Base-by-base conservation (phyloP, 163 green algal species). In the Scenedesmus sp. region DNA sequence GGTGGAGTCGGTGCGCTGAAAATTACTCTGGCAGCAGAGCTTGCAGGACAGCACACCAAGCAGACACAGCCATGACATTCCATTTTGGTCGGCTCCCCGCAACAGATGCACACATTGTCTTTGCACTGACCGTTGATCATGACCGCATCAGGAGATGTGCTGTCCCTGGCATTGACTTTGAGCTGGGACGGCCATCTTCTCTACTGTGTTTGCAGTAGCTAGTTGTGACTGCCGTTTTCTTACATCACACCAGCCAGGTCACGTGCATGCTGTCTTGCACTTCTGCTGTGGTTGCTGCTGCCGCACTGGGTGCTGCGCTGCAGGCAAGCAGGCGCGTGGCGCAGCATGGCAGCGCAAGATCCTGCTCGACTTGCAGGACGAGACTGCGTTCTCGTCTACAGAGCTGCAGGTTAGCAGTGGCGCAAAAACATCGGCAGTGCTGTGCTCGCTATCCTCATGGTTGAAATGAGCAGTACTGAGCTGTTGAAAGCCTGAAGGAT, bases 291-390 rank as follows among this genome's bases (percentile, higher is more conserved):
- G 3, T 35, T 15, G 35, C 80, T 68, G 80, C 80, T 85, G 80
- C 18, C 61, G n/a, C 80, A 18, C 12, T 7, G 10, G 80, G n/a
- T 22, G 80, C 2, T 68, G 80, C 43, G 44, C 46, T 78, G 43
- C 87, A 86, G 79, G 35, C 81, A 87, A 70, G 42, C 35, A 82
- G 73, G 73, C 35, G 5, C 73, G 73, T 30, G 40, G 68, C 46
- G 85, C 85, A 40, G 79, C 80, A 43, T 92, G 88, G 88, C 88
- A 82, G 59, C 80, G 88, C 65, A 92, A 92, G 81, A 80, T 92
- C 3, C 80, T 92, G 61, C 80, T 81, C 37, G 88, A 92, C 65
- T 81, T 92, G 81, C 88, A 92, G 80, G 88, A 92, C 9, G 61
- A 87, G 16, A 92, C 88, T 42, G 33, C 30, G 30, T 92, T 92